Evolutionary conservation across 2,329 filamentous ascomycete species (phyloP).

Genomic region (Myriosclerotinia curreyana): DNA sequence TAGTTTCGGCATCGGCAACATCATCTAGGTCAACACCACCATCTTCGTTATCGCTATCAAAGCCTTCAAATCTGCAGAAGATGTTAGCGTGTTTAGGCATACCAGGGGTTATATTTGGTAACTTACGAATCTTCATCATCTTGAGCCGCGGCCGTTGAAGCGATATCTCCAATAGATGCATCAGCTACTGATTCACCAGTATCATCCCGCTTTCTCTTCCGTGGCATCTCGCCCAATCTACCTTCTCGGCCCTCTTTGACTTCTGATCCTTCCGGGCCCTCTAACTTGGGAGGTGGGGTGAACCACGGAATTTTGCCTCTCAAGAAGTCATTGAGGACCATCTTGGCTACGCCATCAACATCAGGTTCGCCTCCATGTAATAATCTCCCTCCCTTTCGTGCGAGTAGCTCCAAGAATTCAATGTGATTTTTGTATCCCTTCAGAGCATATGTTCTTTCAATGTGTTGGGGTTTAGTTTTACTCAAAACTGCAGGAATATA

Average conservation of each 20-base stretch:
- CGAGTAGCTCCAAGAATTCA: constrained; percentile 82
- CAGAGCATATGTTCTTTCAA: constrained; percentile 90
- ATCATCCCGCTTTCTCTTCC: constrained; percentile 68
- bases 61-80: constrained; percentile 46
- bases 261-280: constrained; percentile 49
- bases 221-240: constrained; percentile 79
- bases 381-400: constrained; percentile 80
- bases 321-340: constrained; percentile 95
- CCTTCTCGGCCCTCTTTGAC: constrained; percentile 69
- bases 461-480: constrained; percentile 79
- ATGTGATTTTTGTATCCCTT: constrained; percentile 73
- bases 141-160: constrained; percentile 33
- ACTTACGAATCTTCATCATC: constrained; percentile 35
- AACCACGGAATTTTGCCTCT: constrained; percentile 97
- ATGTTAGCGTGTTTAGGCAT: not conserved
- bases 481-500: constrained; percentile 83
- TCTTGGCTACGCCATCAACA: constrained; percentile 90
- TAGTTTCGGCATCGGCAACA: constrained; percentile 34
- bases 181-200: constrained; percentile 51
- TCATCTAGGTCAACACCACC: constrained; percentile 35
- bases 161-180: constrained; percentile 40
- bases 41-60: constrained; percentile 47
- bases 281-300: constrained; percentile 67
- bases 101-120: not conserved
- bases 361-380: constrained; percentile 93